Evolutionary conservation across 495 filamentous ascomycete genomes (phyloP), one percentile per base, ranked within the genome.

Genomic region (Xylaria longipes): DNA sequence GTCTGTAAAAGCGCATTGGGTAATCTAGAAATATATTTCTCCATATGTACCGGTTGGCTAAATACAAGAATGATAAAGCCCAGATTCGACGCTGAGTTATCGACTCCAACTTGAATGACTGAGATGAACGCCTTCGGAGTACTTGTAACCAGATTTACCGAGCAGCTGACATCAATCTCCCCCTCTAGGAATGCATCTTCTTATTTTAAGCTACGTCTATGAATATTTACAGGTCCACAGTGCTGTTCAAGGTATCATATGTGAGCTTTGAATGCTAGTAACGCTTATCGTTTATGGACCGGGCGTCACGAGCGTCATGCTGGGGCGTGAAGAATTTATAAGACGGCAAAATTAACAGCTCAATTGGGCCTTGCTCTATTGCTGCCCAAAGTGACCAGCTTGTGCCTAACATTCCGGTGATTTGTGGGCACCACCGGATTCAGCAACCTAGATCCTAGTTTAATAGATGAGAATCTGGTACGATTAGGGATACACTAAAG

Each of bases 401-500:
- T 45, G n/a, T 65, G 27, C 25, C 61, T 27, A 45, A 33, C n/a
- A 33, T 45, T 11, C 22, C 8, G 25, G 14, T 46, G 61, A 46
- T 65, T 65, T 65, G 41, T 65, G 41, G 41, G 39, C 27, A 65
- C 35, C 11, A 33, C 61, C 20, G 17, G 14, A 65, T 65, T 9
- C 20, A 65, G 15, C 12, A 65, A 65, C 27, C 37, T 7, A 65
- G 27, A 65, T 27, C 17, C 27, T 45, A 43, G 33, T 12, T 11
- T 41, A 43, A 63, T n/a, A 15, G 31, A 22, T 27, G n/a, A 29
- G 22, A 6, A n/a, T 56, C 22, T 63, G 37, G 37, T 63, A 31
- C 41, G 41, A 64, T 65, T 17, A 37, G 39, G 27, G 20, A 60
- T 37, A 11, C 57, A 60, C 20, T 39, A n/a, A 60, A 37, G 57